Evolutionary conservation across 805 yeast species (phyloP).

Genomic region (Saturnispora diversa): DNA sequence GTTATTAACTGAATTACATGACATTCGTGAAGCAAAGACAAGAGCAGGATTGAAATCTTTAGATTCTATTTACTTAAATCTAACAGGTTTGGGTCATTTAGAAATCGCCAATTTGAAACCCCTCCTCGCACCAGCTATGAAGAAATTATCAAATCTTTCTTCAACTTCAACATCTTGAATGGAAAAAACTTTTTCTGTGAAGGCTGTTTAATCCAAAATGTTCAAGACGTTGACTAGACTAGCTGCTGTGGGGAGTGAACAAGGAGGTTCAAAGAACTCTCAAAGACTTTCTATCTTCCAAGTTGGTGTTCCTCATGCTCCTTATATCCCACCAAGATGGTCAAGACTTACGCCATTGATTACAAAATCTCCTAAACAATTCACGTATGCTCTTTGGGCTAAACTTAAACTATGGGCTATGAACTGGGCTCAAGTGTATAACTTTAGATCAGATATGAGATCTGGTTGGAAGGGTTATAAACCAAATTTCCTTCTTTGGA

Average conservation of each 20-base stretch:
- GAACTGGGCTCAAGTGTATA: slow-evolving; percentile 49
- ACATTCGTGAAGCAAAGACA: slow-evolving; percentile 72
- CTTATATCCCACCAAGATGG: slow-evolving; percentile 45
- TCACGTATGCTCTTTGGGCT: slow-evolving; percentile 40
- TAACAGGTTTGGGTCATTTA: slow-evolving; percentile 73
- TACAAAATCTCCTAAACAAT: slow-evolving; percentile 2
- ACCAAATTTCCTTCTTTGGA: slow-evolving; percentile 71
- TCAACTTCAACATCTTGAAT: too few relatives aligned
- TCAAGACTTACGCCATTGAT: slow-evolving; percentile 35
- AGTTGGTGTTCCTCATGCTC: slow-evolving; percentile 31
- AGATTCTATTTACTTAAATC: slow-evolving; percentile 73
- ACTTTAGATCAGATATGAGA: slow-evolving; percentile 32
- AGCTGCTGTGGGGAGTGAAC: slow-evolving; percentile 10
- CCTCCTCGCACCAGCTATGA: slow-evolving; percentile 74
- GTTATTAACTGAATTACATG: slow-evolving; percentile 73
- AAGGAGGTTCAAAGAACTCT: slow-evolving; percentile 10
- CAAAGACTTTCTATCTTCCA: slow-evolving; percentile 28
- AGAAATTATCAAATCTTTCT: slow-evolving; percentile 38
- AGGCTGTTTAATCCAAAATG: background rate
- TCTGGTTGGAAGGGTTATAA: slow-evolving; percentile 33
- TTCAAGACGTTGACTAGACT: slow-evolving; percentile 8
- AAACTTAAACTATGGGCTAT: slow-evolving; percentile 59
- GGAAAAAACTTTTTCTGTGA: slow-evolving; percentile 4
- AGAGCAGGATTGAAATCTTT: slow-evolving; percentile 69
- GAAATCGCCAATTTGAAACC: slow-evolving; percentile 89